phyloP scores from a whole-genome alignment of 1,284 basidiomycete species.

The Ganoderma lingzhi region DNA sequence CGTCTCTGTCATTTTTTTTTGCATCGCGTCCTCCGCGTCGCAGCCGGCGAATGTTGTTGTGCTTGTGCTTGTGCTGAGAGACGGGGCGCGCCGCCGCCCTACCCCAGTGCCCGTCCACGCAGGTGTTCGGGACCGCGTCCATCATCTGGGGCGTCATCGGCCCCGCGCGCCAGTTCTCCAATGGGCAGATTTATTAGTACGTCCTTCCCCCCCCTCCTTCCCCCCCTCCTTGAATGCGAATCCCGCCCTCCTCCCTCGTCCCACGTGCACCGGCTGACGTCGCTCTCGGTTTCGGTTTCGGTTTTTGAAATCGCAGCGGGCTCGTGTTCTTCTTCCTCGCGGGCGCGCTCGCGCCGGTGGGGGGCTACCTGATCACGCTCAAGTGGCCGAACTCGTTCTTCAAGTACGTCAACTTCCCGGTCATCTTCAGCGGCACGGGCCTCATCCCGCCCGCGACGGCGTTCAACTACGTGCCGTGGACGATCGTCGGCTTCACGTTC shows the following conservation, averaged over 20 bases:
- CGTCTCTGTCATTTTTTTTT: too few species aligned
- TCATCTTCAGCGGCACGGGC: conserved; percentile 61
- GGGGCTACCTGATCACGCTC: conserved; percentile 48
- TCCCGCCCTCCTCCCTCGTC: neutral
- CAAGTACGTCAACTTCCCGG: conserved; percentile 59
- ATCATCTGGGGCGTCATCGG: conserved; percentile 62
- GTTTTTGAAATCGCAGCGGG: too few species aligned
- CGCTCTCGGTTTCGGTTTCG: too few species aligned
- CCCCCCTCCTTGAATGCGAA: too few species aligned
- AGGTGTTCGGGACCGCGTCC: conserved; percentile 52
- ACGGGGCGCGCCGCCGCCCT: too few species aligned
- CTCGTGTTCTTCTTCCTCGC: conserved; percentile 66
- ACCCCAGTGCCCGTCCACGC: conserved; percentile 46
- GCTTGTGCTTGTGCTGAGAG: too few species aligned
- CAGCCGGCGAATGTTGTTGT: too few species aligned
- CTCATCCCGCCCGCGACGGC: conserved; percentile 60
- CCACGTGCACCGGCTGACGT: neutral
- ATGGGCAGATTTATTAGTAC: conserved; percentile 47
- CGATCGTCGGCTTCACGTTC: conserved; percentile 61
- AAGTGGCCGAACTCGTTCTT: conserved; percentile 53
- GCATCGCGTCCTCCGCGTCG: too few species aligned
- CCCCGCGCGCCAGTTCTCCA: conserved; percentile 54
- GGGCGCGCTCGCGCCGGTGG: conserved; percentile 55
- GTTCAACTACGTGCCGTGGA: conserved; percentile 57
- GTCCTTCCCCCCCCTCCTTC: too few species aligned